Percentiles rank a stretch among this genome's conserved stretches.
phyloP scores from a whole-genome alignment of 352 stramenopile genomes.

The Phytophthora colocasiae region DNA sequence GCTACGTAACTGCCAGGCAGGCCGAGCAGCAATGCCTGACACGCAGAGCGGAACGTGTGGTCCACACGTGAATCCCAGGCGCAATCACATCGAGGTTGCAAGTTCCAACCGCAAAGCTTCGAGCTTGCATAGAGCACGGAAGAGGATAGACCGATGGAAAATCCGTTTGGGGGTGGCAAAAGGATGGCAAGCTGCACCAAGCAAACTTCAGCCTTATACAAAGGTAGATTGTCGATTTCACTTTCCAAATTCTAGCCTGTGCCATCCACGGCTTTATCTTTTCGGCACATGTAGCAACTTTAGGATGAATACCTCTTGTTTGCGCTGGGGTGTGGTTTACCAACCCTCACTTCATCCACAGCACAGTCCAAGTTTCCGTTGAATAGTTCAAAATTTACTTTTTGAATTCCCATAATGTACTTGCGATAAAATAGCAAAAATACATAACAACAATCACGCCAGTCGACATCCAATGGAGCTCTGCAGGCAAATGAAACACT shows the following conservation, averaged over 20 bases:
- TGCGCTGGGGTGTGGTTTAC: too few relatives aligned
- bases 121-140: conserved; percentile 26
- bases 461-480: background rate
- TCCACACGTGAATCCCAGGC: too few relatives aligned
- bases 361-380: background rate
- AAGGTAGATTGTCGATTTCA: too few relatives aligned
- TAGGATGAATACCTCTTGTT: too few relatives aligned
- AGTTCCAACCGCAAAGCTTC: conserved; percentile 13
- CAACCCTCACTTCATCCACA: background rate
- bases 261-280: too few relatives aligned
- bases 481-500: conserved; percentile 8
- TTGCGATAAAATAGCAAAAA: conserved; percentile 43
- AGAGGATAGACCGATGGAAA: conserved; percentile 34
- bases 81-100: conserved; percentile 18
- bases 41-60: conserved; percentile 19
- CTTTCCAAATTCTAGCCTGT: too few relatives aligned
- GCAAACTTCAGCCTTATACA: background rate
- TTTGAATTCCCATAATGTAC: conserved; percentile 34
- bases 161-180: conserved; percentile 10
- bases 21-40: conserved; percentile 4
- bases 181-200: conserved; percentile 3
- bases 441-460: conserved; percentile 34
- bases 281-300: too few relatives aligned
- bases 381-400: conserved; percentile 17
- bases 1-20: background rate